phyloP scores from a whole-genome alignment of 257 asterid species.

The Gentiana macrophylla region DNA sequence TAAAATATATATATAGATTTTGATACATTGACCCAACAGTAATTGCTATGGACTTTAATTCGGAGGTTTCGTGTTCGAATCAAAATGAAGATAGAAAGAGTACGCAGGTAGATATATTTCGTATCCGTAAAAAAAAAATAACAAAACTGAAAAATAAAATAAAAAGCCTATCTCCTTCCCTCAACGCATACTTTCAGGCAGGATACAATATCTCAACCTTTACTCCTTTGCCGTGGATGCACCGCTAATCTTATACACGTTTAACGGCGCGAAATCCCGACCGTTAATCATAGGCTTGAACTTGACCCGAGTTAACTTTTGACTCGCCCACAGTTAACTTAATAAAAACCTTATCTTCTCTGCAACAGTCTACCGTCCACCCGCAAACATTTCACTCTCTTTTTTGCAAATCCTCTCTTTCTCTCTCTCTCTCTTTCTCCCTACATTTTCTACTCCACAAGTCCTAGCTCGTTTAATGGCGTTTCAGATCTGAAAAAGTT shows the following conservation, averaged over 20 bases:
- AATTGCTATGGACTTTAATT: no score
- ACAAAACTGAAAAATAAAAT: no score
- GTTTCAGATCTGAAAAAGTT: constrained; percentile 24
- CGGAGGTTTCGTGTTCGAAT: no score
- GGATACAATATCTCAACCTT: no score
- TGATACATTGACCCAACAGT: no score
- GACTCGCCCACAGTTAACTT: constrained; percentile 27
- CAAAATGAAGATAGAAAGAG: no score
- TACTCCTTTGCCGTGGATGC: background rate
- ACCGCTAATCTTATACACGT: constrained; percentile 2
- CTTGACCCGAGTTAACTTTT: constrained; percentile 24
- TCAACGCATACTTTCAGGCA: no score
- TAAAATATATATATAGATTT: no score
- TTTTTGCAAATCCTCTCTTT: constrained; percentile 13
- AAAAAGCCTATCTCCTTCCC: no score
- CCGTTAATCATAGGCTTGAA: constrained; percentile 2
- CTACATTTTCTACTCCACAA: constrained; percentile 6
- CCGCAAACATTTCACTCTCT: constrained; percentile 5
- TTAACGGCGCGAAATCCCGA: background rate
- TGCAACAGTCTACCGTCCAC: constrained; percentile 28
- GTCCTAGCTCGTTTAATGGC: constrained; percentile 31
- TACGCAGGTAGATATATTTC: no score
- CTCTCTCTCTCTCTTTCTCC: constrained; percentile 1
- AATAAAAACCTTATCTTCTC: constrained; percentile 67
- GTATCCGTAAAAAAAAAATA: no score